Percentiles rank a stretch among this genome's conserved stretches.
These are phyloP conservation scores for Penicillium coprophilum DNA, from an alignment of 495 filamentous ascomycete genomes.

Conservation along the genomic window DNA sequence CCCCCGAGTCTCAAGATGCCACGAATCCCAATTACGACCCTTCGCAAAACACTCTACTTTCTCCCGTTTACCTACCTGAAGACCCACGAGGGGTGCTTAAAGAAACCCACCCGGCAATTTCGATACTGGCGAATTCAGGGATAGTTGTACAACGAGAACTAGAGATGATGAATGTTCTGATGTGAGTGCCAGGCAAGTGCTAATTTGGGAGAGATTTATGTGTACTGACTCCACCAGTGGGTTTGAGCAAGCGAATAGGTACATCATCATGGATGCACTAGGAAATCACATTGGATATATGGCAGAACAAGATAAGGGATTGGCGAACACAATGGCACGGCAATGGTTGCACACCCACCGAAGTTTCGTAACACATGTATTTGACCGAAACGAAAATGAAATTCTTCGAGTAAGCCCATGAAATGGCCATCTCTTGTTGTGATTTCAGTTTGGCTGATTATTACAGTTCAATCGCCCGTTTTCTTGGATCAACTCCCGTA, in stretches of 20 bases:
- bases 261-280: constrained; percentile 68
- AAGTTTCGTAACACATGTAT: constrained; percentile 69
- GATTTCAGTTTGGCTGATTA: not conserved
- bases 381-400: constrained; percentile 64
- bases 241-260: constrained; percentile 72
- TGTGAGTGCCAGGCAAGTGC: constrained; percentile 36
- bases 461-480: constrained; percentile 65
- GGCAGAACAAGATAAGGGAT: constrained; percentile 63
- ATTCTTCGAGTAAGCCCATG: constrained; percentile 54
- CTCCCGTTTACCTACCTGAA: constrained; percentile 60
- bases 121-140: constrained; percentile 59
- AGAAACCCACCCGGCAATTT: constrained; percentile 58
- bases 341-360: constrained; percentile 67
- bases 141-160: constrained; percentile 66
- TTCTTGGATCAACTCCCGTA: constrained; percentile 64
- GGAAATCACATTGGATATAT: constrained; percentile 69
- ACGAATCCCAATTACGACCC: constrained; percentile 36
- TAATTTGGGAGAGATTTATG: not conserved
- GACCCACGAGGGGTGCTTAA: constrained; percentile 63
- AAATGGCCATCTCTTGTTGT: not conserved
- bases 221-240: constrained; percentile 39
- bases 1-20: constrained; percentile 17
- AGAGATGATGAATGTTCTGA: constrained; percentile 69
- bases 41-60: constrained; percentile 48
- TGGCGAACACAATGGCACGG: constrained; percentile 56